Evolutionary conservation across 2,329 filamentous ascomycete species (phyloP).

Genomic region (Penicillium fuscoglaucum): DNA sequence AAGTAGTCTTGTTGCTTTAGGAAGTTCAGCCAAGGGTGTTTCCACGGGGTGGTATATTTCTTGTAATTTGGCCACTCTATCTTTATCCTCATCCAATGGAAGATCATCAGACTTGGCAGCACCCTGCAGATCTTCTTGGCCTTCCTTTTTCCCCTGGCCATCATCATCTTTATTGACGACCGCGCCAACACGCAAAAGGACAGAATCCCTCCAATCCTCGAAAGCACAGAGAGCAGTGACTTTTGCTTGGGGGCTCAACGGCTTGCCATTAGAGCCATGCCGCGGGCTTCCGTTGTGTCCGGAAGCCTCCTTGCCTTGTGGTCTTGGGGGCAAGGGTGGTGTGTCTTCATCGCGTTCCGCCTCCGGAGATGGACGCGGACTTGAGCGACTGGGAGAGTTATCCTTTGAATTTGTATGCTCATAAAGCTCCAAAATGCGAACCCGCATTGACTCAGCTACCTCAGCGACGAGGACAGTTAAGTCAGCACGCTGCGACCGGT

Average conservation of each 20-base stretch:
- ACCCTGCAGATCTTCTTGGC: conserved; percentile 26
- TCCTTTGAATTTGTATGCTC: conserved; percentile 24
- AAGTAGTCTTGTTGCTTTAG: conserved; percentile 55
- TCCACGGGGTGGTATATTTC: conserved; percentile 59
- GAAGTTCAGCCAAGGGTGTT: conserved; percentile 53
- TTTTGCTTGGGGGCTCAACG: conserved; percentile 51
- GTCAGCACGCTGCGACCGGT: conserved; percentile 44
- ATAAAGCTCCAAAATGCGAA: conserved; percentile 40
- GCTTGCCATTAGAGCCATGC: conserved; percentile 13
- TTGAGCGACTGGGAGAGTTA: not conserved
- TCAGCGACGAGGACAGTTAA: conserved; percentile 44
- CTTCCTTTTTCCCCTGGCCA: conserved; percentile 33
- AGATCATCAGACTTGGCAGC: conserved; percentile 24
- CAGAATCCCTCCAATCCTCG: conserved; percentile 73
- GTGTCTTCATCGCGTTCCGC: conserved; percentile 11
- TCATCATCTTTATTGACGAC: conserved; percentile 59
- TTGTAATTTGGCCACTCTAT: conserved; percentile 30
- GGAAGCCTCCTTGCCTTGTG: conserved; percentile 1
- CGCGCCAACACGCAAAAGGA: conserved; percentile 70
- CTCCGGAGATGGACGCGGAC: conserved; percentile 2
- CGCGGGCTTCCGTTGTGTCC: conserved; percentile 6
- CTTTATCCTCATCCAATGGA: conserved; percentile 26
- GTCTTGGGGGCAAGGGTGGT: conserved; percentile 16
- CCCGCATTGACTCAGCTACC: conserved; percentile 44
- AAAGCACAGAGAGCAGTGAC: conserved; percentile 68